These are phyloP conservation scores for Vaccinium vitisidaea DNA, from an alignment of 148 eudicot genomes.

Conservation along the genomic window DNA sequence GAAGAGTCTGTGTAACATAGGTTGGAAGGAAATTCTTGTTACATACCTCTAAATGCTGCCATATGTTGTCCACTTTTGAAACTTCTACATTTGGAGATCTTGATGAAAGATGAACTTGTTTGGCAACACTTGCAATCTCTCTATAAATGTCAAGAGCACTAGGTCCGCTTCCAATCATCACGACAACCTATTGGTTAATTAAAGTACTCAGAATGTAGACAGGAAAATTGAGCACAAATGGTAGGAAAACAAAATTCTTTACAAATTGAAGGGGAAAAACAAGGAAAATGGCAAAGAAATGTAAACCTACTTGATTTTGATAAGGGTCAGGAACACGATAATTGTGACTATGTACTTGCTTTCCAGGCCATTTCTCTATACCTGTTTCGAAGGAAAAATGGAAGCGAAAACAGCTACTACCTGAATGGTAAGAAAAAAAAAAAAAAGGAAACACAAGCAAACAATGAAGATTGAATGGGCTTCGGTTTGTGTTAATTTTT, in stretches of 20 bases:
- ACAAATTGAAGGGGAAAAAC: no score
- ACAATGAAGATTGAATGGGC: no score
- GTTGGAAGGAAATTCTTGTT: no score
- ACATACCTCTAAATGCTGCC: conserved; percentile 47
- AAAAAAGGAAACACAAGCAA: no score
- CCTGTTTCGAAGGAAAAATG: conserved; percentile 25
- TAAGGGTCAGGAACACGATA: conserved; percentile 61
- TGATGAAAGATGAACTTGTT: conserved; percentile 69
- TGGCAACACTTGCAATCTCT: conserved; percentile 52
- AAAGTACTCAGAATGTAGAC: no score
- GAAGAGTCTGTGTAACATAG: no score
- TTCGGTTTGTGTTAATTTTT: no score
- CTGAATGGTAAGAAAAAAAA: no score
- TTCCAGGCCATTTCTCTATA: conserved; percentile 55
- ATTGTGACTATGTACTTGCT: conserved; percentile 69
- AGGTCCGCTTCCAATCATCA: conserved; percentile 53
- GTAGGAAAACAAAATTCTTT: no score
- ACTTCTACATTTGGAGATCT: conserved; percentile 35
- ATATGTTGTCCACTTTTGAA: conserved; percentile 44
- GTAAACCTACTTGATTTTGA: conserved; percentile 37
- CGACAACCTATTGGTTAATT: conserved; percentile 39
- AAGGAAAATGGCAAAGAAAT: no score
- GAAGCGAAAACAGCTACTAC: no score
- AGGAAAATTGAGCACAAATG: no score
- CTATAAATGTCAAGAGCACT: conserved; percentile 51